Percentiles rank a stretch among this genome's conserved stretches.
Evolutionary conservation across 1,139 yeast genomes (phyloP).

Genomic region (Cylindricascospora bacillispora): DNA sequence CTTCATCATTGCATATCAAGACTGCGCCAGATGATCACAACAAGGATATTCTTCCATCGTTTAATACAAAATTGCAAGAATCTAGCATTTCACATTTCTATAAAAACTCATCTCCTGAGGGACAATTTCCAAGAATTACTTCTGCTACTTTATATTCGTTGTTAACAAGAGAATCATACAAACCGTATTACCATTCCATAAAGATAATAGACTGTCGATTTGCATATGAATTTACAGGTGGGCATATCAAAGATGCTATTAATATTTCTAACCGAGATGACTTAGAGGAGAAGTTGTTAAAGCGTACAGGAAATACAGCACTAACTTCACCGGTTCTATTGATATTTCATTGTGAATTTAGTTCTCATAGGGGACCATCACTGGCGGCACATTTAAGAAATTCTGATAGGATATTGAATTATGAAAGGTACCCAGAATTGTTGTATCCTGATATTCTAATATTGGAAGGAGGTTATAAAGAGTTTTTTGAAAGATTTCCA

Average conservation of each 20-base stretch:
- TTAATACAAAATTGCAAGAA: too few species aligned
- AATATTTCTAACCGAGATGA: slow-evolving; percentile 63
- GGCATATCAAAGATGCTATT: slow-evolving; percentile 76
- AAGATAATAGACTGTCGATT: slow-evolving; percentile 78
- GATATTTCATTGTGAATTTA: slow-evolving; percentile 89
- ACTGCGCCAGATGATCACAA: too few species aligned
- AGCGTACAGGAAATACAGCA: slow-evolving; percentile 4
- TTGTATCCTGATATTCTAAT: slow-evolving; percentile 81
- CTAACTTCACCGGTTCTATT: slow-evolving; percentile 34
- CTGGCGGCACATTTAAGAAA: slow-evolving; percentile 81
- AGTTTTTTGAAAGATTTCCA: slow-evolving; percentile 42
- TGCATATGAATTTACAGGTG: slow-evolving; percentile 83
- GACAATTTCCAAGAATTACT: slow-evolving; percentile 52
- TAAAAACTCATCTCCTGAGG: too few species aligned
- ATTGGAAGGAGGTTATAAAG: slow-evolving; percentile 82
- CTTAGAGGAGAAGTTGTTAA: slow-evolving; percentile 25
- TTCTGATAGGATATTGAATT: slow-evolving; percentile 64
- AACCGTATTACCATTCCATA: slow-evolving; percentile 44
- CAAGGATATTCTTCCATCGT: too few species aligned
- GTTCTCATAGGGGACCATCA: slow-evolving; percentile 83
- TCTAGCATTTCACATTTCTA: too few species aligned
- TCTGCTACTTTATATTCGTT: slow-evolving; percentile 52
- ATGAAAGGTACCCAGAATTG: slow-evolving; percentile 64
- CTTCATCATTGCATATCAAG: too few species aligned
- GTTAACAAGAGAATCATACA: slow-evolving; percentile 41